phyloP scores from a whole-genome alignment of 129 eudicot genomes.

The Calendula officinalis region DNA sequence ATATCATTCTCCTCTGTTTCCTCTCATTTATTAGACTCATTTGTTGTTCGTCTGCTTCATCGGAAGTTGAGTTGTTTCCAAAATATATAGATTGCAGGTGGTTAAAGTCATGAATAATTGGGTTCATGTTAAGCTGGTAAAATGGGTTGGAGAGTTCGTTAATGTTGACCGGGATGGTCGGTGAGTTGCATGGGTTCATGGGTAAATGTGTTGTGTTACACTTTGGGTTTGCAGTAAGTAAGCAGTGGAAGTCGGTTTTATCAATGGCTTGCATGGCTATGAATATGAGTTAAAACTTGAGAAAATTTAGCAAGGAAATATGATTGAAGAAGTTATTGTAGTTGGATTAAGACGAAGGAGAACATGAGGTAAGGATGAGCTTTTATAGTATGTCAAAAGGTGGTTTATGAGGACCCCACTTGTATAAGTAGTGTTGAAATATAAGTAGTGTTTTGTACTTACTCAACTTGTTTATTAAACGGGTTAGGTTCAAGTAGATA shows the following conservation, averaged over 20 bases:
- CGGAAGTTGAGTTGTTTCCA: slow-evolving; percentile 61
- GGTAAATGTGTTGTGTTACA: slow-evolving; percentile 42
- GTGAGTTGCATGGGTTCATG: slow-evolving; percentile 38
- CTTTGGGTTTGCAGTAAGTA: slow-evolving; percentile 52
- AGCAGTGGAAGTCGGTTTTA: slow-evolving; percentile 47
- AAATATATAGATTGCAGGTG: slow-evolving; percentile 45
- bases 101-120: slow-evolving; percentile 59
- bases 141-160: slow-evolving; percentile 44
- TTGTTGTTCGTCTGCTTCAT: slow-evolving; percentile 56
- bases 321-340: slow-evolving; percentile 29
- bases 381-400: slow-evolving; percentile 72
- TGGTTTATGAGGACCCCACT: slow-evolving; percentile 44
- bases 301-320: slow-evolving; percentile 15
- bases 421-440: slow-evolving; percentile 27
- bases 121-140: slow-evolving; percentile 55
- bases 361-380: slow-evolving; percentile 40
- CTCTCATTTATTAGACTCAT: slow-evolving; percentile 42
- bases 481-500: too few species aligned
- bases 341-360: slow-evolving; percentile 53
- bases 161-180: slow-evolving; percentile 33
- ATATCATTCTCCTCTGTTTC: slow-evolving; percentile 62
- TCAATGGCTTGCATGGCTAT: slow-evolving; percentile 77
- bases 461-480: too few species aligned
- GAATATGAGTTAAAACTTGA: slow-evolving; percentile 4
- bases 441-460: slow-evolving; percentile 23